Evolutionary conservation across 1,139 yeast species (phyloP), one percentile per base, ranked within the genome.

Genomic region (Meyerozyma smithsonii): DNA sequence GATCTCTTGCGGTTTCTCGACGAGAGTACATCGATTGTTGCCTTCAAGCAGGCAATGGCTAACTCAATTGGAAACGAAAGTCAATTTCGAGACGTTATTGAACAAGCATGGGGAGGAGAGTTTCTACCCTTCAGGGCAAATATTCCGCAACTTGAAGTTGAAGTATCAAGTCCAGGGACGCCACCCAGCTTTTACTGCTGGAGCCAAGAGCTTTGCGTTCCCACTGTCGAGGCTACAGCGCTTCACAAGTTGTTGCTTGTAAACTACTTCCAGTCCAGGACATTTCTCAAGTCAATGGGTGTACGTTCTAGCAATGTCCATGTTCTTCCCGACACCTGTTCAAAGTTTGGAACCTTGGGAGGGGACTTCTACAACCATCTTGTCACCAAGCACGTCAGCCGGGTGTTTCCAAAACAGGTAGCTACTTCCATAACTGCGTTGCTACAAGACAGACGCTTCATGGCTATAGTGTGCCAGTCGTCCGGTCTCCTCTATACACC

Each of bases 381-480:
- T 37, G 42, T 52, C 6, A 14, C 37, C 32, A 42, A 40, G 40
- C 39, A 42, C 35, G 33, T 37, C 5, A 36, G 24, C 25, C n/a
- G 15, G 5, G 25, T 32, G 11, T 18, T 18, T 11, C 21, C 19
- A 4, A 11, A 18, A 10, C 21, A 30, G 6, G 26, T 12, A 4
- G 26, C 16, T 11, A 12, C 4, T 14, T 8, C 16, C n/a, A 14
- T 33, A 1, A 33, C 19, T 12, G 16, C 18, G 8, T 39, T 50
- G 28, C 41, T 56, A 3, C 38, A 40, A 14, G 60, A 56, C 35
- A 52, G 54, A 33, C 43, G 44, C 32, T 52, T 57, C 38, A 50
- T 49, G 44, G 40, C 46, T 35, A 33, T 48, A 4, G 42, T 57
- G 6, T 45, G 47, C 32, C 30, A 41, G 11, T 32, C 38, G 5